Percentiles rank a stretch among this genome's conserved stretches.
These are phyloP conservation scores for Russula lepida DNA, from an alignment of 768 basidiomycete genomes.

Conservation along the genomic window DNA sequence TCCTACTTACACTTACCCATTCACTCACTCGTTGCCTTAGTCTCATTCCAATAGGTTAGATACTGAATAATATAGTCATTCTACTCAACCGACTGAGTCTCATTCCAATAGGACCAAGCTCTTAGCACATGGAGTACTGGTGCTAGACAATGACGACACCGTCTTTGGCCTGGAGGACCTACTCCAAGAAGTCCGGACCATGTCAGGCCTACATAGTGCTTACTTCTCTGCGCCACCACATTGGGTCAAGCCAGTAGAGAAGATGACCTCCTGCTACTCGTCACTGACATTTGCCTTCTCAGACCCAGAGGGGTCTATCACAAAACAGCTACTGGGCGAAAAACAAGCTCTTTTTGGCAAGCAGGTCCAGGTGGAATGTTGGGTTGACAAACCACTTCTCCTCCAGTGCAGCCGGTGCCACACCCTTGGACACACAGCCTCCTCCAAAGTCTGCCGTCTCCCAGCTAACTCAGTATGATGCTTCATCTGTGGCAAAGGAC, in stretches of 20 bases:
- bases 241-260: background rate
- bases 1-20: no score
- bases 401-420: background rate
- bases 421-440: background rate
- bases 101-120: background rate
- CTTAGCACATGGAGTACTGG: background rate
- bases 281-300: background rate
- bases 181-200: background rate
- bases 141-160: background rate
- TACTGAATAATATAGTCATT: no score
- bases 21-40: no score
- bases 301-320: background rate
- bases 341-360: background rate
- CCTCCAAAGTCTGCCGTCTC: background rate
- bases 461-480: background rate
- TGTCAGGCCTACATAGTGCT: background rate
- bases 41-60: no score
- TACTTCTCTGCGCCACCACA: no score
- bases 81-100: no score
- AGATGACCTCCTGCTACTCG: background rate
- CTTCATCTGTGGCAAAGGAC: background rate
- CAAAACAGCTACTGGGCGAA: background rate
- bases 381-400: background rate
- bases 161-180: background rate
- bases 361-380: background rate